A percentile compares a stretch with the other conserved stretches of the same genome.
Conservation (phyloP, 2,329 filamentous ascomycete genomes). For the Trichoderma koningii region DNA sequence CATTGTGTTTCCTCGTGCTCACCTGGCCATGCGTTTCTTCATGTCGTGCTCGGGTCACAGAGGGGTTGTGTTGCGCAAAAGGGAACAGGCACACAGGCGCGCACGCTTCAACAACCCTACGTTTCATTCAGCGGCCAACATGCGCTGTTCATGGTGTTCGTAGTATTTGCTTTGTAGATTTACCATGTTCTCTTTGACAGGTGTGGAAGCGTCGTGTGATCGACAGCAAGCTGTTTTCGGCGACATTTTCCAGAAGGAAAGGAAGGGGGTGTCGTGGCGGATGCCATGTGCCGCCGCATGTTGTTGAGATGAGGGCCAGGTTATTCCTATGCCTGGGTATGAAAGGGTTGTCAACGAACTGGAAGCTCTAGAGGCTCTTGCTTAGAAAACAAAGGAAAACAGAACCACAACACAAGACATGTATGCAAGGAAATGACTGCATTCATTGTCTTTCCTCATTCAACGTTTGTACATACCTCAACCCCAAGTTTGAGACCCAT, state of each 20-base stretch:
- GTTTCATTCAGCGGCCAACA: neutral
- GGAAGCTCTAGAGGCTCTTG: neutral
- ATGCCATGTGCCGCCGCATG: constrained; percentile 9
- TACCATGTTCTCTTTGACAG: neutral
- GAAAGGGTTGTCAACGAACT: neutral
- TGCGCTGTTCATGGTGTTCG: neutral
- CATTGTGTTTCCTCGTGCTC: neutral
- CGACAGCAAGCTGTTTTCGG: constrained; percentile 1
- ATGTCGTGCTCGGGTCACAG: neutral
- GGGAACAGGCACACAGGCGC: neutral
- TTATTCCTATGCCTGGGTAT: neutral
- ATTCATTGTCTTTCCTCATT: constrained; percentile 5
- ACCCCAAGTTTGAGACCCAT: constrained; percentile 2
- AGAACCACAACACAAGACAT: neutral
- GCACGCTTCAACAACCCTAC: neutral
- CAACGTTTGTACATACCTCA: constrained; percentile 1
- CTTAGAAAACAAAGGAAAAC: neutral
- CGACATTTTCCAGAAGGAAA: neutral
- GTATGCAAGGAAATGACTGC: neutral
- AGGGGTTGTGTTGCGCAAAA: constrained; percentile 5
- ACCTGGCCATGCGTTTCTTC: neutral
- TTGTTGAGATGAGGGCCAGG: neutral
- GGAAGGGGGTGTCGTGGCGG: neutral
- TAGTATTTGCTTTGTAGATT: neutral
- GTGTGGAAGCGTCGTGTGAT: constrained; percentile 2